Conservation (phyloP, 305 asterid species). For the Plantago coronopus region DNA sequence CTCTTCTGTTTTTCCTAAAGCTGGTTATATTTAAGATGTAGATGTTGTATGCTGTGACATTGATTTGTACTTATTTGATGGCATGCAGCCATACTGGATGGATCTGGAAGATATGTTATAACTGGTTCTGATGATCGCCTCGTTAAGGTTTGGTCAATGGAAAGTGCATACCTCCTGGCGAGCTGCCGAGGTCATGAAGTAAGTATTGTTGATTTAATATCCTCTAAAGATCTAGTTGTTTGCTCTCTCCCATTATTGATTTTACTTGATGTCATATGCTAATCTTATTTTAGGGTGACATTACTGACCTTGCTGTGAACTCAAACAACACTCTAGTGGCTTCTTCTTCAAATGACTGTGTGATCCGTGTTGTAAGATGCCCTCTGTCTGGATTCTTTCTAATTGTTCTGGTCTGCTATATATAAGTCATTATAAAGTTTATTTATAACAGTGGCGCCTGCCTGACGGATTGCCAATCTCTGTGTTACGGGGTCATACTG, state of each 20-base stretch:
- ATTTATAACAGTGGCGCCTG: constrained; percentile 81
- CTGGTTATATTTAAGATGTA: constrained; percentile 14
- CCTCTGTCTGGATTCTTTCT: constrained; percentile 13
- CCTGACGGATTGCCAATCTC: constrained; percentile 94
- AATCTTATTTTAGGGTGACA: constrained; percentile 73
- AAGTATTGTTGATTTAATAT: constrained; percentile 34
- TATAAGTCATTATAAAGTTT: constrained; percentile 21
- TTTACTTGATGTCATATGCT: constrained; percentile 27
- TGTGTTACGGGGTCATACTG: constrained; percentile 92
- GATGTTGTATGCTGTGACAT: constrained; percentile 18
- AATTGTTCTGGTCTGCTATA: constrained; percentile 17
- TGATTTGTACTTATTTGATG: constrained; percentile 21
- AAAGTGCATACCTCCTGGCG: constrained; percentile 94
- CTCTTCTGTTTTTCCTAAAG: constrained; percentile 13
- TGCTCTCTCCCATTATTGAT: constrained; percentile 23
- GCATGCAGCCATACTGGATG: constrained; percentile 82
- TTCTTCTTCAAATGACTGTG: constrained; percentile 91
- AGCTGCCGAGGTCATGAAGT: constrained; percentile 99
- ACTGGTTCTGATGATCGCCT: constrained; percentile 99
- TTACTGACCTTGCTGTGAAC: constrained; percentile 96
- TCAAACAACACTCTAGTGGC: constrained; percentile 87
- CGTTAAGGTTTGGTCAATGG: constrained; percentile 98
- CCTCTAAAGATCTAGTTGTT: constrained; percentile 15
- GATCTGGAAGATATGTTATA: constrained; percentile 90
- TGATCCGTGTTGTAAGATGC: constrained; percentile 83